Percentiles rank a stretch among this genome's conserved stretches.
Evolutionary conservation across 495 filamentous ascomycete genomes (phyloP).

Genomic region (Daldinia loculata): DNA sequence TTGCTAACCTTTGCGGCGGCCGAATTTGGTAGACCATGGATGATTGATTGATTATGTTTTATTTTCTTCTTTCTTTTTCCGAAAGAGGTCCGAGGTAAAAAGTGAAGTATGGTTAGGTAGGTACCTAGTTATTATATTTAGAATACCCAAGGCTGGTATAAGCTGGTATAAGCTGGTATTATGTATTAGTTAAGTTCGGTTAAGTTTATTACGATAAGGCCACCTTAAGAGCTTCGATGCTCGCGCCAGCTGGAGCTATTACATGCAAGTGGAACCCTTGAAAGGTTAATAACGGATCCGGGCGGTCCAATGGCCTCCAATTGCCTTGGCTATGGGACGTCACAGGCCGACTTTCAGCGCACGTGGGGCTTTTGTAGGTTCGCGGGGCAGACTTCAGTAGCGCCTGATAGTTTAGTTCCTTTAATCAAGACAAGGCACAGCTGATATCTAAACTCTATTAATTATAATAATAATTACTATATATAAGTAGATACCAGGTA

Average conservation of each 20-base stretch:
- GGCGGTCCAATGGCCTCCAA: background rate
- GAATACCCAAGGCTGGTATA: too few species aligned
- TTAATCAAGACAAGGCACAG: too few species aligned
- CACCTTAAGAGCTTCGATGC: background rate
- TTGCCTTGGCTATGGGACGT: constrained; percentile 17
- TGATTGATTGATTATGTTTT: background rate
- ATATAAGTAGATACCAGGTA: too few species aligned
- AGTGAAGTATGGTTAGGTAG: background rate
- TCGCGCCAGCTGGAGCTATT: constrained; percentile 11
- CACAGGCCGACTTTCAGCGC: constrained; percentile 18
- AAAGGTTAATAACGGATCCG: constrained; percentile 20
- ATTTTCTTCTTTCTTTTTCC: background rate
- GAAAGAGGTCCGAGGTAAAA: background rate
- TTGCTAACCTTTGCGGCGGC: constrained; percentile 41
- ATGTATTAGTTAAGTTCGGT: too few species aligned
- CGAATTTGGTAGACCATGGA: constrained; percentile 43
- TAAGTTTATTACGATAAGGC: background rate
- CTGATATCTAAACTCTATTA: too few species aligned
- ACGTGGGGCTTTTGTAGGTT: constrained; percentile 41
- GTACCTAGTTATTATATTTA: too few species aligned
- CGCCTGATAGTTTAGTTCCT: too few species aligned
- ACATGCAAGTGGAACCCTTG: background rate
- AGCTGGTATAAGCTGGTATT: too few species aligned
- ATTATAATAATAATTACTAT: too few species aligned
- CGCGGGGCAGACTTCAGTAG: too few species aligned